These are phyloP conservation scores for Calonectria hawksworthii DNA, from an alignment of 2,329 filamentous ascomycete genomes.

Conservation along the genomic window DNA sequence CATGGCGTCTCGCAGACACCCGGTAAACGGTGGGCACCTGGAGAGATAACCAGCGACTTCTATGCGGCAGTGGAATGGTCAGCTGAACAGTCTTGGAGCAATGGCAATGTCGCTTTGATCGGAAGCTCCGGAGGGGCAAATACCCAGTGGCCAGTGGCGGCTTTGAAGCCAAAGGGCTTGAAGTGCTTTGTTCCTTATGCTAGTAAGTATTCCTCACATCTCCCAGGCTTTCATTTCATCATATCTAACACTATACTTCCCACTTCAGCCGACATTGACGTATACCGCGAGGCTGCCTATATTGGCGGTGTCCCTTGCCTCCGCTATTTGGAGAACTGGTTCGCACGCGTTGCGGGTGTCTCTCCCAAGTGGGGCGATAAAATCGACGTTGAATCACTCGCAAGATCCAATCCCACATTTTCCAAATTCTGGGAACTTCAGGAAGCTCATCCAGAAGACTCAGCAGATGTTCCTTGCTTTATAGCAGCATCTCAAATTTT, in stretches of 20 bases:
- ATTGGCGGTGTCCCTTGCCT: not conserved
- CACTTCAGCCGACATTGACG: not conserved
- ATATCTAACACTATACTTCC: not conserved
- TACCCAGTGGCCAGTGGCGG: not conserved
- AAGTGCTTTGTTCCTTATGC: constrained; percentile 1
- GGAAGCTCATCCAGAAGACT: not conserved
- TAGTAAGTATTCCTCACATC: not conserved
- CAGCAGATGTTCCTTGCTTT: not conserved
- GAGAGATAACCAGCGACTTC: not conserved
- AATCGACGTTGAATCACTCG: not conserved
- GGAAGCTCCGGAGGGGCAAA: not conserved
- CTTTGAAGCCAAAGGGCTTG: not conserved
- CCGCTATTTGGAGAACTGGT: not conserved
- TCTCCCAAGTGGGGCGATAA: not conserved
- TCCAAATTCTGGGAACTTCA: not conserved
- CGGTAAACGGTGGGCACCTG: not conserved
- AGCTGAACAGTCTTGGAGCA: not conserved
- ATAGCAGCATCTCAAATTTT: not conserved
- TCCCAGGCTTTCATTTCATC: not conserved
- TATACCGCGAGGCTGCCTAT: not conserved
- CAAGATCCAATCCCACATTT: not conserved
- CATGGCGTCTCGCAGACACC: not conserved
- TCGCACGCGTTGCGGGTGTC: not conserved
- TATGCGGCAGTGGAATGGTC: not conserved
- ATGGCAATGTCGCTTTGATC: not conserved